phyloP scores from a whole-genome alignment of 2,329 filamentous ascomycete species.

The Ilyonectria mors-panacis region DNA sequence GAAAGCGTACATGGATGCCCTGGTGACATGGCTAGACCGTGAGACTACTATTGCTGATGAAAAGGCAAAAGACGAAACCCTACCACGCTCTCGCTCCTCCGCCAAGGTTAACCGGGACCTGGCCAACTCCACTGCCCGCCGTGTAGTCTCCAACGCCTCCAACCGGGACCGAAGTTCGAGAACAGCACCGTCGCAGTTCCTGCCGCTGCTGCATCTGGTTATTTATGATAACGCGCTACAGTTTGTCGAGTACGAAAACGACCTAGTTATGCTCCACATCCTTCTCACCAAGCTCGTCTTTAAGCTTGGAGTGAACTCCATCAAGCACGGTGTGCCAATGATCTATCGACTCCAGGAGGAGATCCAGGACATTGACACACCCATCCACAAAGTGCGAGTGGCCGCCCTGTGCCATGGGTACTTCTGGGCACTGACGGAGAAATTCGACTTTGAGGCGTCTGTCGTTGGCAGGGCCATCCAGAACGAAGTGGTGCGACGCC shows the following conservation, averaged over 20 bases:
- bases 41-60: conserved; percentile 80
- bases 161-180: conserved; percentile 68
- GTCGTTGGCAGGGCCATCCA: conserved; percentile 79
- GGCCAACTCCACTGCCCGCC: conserved; percentile 63
- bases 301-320: conserved; percentile 86
- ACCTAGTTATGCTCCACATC: conserved; percentile 83
- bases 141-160: conserved; percentile 79
- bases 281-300: conserved; percentile 82
- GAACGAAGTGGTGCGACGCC: conserved; percentile 82
- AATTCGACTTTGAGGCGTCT: conserved; percentile 82
- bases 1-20: conserved; percentile 86
- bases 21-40: conserved; percentile 87
- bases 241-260: conserved; percentile 78
- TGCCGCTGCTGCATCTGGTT: conserved; percentile 86
- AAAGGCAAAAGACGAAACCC: conserved; percentile 70
- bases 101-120: conserved; percentile 59
- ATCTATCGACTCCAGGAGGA: conserved; percentile 90
- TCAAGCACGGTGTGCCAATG: conserved; percentile 87
- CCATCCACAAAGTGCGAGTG: conserved; percentile 81
- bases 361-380: conserved; percentile 76
- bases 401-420: conserved; percentile 92
- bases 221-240: conserved; percentile 92
- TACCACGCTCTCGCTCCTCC: conserved; percentile 61
- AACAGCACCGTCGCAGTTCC: conserved; percentile 76
- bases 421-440: conserved; percentile 83